Evolutionary conservation across 352 stramenopile genomes (phyloP).

Genomic region (Phytopythium litorale): DNA sequence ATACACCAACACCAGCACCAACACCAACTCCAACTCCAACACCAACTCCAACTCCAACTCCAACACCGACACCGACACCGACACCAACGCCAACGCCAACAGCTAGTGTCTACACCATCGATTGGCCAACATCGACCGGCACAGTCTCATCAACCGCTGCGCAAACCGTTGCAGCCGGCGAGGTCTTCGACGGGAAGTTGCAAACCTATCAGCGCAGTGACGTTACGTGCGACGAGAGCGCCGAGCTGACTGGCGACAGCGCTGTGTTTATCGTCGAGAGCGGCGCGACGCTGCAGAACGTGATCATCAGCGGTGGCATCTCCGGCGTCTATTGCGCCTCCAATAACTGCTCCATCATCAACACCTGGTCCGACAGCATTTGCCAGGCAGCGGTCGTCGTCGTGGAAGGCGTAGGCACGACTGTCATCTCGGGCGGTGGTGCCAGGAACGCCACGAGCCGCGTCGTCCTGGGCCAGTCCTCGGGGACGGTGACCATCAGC

Average conservation of each 20-base stretch:
- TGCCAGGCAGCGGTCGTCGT: conserved; percentile 49
- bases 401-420: conserved; percentile 49
- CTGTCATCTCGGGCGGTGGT: conserved; percentile 50
- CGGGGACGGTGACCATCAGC: conserved; percentile 45
- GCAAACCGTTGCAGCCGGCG: conserved; percentile 20
- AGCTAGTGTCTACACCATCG: conserved; percentile 14
- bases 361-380: conserved; percentile 54
- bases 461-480: conserved; percentile 42
- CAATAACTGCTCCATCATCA: conserved; percentile 59
- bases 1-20: conserved; percentile 5
- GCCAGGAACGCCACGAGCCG: conserved; percentile 35
- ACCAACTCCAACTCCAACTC: conserved; percentile 3
- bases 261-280: conserved; percentile 64
- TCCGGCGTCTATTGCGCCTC: conserved; percentile 46
- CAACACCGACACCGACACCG: conserved; percentile 7
- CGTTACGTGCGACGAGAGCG: conserved; percentile 30
- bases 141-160: conserved; percentile 30
- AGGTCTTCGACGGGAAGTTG: conserved; percentile 57
- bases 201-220: conserved; percentile 57
- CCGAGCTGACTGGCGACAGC: conserved; percentile 28
- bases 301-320: conserved; percentile 48
- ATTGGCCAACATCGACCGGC: conserved; percentile 44
- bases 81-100: conserved; percentile 10
- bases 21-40: conserved; percentile 4
- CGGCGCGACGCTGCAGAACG: conserved; percentile 56